Conservation (phyloP, 805 yeast genomes). For the Candida parachauliodes region DNA sequence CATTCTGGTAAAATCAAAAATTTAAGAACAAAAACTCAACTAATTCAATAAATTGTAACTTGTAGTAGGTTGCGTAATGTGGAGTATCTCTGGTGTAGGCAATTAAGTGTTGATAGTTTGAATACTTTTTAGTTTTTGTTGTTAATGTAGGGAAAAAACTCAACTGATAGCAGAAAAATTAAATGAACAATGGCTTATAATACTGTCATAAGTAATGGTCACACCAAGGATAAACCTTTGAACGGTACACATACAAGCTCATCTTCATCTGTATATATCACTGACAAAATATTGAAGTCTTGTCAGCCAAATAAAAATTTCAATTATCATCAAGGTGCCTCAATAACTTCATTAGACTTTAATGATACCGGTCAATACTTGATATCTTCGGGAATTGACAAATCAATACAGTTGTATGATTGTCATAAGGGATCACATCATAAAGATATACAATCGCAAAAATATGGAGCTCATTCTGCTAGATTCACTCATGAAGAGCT, state of each 20-base stretch:
- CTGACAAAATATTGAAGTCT: conserved; percentile 22
- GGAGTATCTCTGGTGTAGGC: too few relatives aligned
- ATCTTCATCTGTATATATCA: conserved; percentile 23
- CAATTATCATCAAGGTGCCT: conserved; percentile 47
- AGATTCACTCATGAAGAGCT: conserved; percentile 72
- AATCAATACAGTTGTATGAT: conserved; percentile 81
- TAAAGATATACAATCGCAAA: conserved; percentile 74
- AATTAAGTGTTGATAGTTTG: too few relatives aligned
- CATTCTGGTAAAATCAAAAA: conserved; percentile 3
- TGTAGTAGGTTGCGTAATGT: too few relatives aligned
- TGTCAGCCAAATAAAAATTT: conserved; percentile 46
- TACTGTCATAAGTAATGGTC: neutral
- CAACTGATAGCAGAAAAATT: too few relatives aligned
- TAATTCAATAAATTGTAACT: too few relatives aligned
- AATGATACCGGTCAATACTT: conserved; percentile 81
- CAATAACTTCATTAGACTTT: conserved; percentile 68
- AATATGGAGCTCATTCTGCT: conserved; percentile 89
- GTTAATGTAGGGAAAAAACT: too few relatives aligned
- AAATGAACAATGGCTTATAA: neutral
- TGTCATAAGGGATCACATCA: conserved; percentile 60
- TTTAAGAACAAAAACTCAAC: too few relatives aligned
- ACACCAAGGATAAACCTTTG: neutral
- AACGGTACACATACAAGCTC: too few relatives aligned
- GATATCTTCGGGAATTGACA: conserved; percentile 75
- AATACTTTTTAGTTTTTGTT: too few relatives aligned